phyloP scores from a whole-genome alignment of 169 alveolate genomes.

The Plasmodium gallinaceum region DNA sequence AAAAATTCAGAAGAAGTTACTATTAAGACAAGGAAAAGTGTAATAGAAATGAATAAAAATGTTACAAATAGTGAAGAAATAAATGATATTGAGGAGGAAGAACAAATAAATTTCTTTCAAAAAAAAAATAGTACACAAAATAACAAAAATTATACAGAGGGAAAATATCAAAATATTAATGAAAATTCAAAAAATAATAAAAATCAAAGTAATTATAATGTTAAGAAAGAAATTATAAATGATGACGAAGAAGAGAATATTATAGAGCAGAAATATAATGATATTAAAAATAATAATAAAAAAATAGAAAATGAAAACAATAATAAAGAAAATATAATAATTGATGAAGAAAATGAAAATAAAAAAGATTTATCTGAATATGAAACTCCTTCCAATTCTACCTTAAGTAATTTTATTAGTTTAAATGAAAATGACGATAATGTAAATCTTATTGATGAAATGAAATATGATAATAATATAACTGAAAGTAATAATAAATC shows the following conservation, averaged over 20 bases:
- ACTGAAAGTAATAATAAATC: constrained; percentile 5
- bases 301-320: background rate
- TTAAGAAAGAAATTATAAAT: background rate
- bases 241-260: background rate
- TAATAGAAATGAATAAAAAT: constrained; percentile 2
- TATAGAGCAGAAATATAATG: background rate
- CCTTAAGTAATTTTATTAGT: constrained; percentile 35
- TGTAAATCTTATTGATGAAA: background rate
- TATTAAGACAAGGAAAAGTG: constrained; percentile 53
- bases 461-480: constrained; percentile 11
- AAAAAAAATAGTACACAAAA: background rate
- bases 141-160: background rate
- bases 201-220: background rate
- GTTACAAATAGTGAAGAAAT: background rate
- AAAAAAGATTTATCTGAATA: constrained; percentile 18
- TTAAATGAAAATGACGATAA: constrained; percentile 50
- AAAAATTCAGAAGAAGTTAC: constrained; percentile 1
- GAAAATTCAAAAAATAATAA: background rate
- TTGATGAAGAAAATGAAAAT: constrained; percentile 5
- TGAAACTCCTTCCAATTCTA: constrained; percentile 31
- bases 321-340: background rate
- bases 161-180: background rate
- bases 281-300: background rate
- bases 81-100: background rate
- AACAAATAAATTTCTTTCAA: background rate